Base-by-base conservation (phyloP, 1,284 basidiomycete genomes). In the Boletus semigastroideus region DNA sequence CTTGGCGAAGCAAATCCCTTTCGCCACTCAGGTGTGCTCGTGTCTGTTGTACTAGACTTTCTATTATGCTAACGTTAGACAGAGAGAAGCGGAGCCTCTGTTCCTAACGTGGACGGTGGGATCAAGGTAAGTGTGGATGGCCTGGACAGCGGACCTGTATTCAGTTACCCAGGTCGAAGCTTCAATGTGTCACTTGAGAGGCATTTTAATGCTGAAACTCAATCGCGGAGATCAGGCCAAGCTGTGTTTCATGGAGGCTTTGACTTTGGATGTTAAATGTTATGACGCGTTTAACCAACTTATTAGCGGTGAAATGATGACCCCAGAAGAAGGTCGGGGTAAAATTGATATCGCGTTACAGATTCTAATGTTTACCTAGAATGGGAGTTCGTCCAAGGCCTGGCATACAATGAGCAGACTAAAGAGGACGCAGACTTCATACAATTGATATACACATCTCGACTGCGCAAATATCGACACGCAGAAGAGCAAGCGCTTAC, bases 261-360 rank as follows among this genome's bases (percentile, higher is more conserved):
- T 99, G 14, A 82, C 88, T 0, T 77, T 98, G 13, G 97, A 99
- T 63, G 92, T 99, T 25, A 98, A 98, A 70, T 98, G 96, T 69
- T 99, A 94, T 66, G 97, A 99, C 59, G 90, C 94, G 1, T 99
- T 98, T 63, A 84, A 90, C 49, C 90, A 95, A 56, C 80, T 99
- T 7, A 78, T 98, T 19, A 87, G 86, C 38, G 91, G 94, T 2
- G 90, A 95, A 66, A 94, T 97, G 92, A 90, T 98, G 87, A 84
- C 87, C 14, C 83, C 87, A 1, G 86, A 92, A 54, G 95, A 98
- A 82, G 94, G 94, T 92, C 51, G 43, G 75, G 51, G 14, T 48
- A 27, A 34, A 22, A 31, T 37, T 46, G 12, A 22, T 25, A 44
- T 20, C 2, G 9, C 48, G 39, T 17, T 28, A 17, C 34, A 31